A percentile compares a stretch with the other conserved stretches of the same genome.
These are phyloP conservation scores for Barnettozyma siamensis DNA, from an alignment of 805 yeast genomes.

Conservation along the genomic window DNA sequence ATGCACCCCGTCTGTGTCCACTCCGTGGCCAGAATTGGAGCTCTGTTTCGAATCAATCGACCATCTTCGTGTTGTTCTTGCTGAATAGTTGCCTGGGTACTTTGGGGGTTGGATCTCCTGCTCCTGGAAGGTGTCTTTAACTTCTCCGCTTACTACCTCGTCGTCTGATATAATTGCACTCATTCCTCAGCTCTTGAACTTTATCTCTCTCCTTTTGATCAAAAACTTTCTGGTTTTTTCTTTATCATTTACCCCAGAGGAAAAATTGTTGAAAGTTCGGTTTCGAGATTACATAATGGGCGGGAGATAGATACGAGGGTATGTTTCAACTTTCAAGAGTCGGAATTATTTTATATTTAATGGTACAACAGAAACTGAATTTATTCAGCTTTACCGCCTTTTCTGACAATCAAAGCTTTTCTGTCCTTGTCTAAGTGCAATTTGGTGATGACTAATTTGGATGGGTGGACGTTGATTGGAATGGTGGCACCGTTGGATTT, in stretches of 20 bases:
- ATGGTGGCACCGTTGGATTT: constrained; percentile 97
- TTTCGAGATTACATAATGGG: neutral
- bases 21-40: constrained; percentile 12
- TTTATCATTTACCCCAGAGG: neutral
- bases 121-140: constrained; percentile 1
- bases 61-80: constrained; percentile 51
- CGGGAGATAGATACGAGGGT: neutral
- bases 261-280: neutral
- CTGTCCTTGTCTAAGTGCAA: constrained; percentile 98
- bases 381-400: constrained; percentile 96
- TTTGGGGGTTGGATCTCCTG: constrained; percentile 35
- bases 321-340: neutral
- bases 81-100: constrained; percentile 47
- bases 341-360: constrained; percentile 9
- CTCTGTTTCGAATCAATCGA: constrained; percentile 17
- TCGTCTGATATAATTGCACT: constrained; percentile 30
- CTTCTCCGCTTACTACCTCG: constrained; percentile 12
- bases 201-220: too few relatives aligned
- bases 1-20: constrained; percentile 66
- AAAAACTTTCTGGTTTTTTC: too few relatives aligned
- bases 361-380: constrained; percentile 13
- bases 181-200: constrained; percentile 15
- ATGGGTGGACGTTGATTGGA: constrained; percentile 97
- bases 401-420: constrained; percentile 94
- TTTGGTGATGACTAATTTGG: constrained; percentile 98